Conservation (phyloP, 495 filamentous ascomycete species). For the Penicillium lividum region DNA sequence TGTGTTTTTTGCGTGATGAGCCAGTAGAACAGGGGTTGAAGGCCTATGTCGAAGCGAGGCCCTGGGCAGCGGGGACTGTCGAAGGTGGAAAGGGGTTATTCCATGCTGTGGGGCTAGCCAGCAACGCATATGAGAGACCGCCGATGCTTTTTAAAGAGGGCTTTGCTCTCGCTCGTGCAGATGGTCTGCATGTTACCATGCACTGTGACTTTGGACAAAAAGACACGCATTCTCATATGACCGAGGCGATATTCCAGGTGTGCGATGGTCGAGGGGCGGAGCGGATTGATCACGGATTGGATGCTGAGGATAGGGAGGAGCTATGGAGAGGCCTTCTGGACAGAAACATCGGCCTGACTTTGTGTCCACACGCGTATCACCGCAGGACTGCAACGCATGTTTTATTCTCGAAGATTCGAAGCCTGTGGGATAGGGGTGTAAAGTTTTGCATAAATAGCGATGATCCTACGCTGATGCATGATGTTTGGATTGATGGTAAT, state of each 20-base stretch:
- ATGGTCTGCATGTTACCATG: constrained; percentile 43
- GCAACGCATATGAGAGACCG: constrained; percentile 41
- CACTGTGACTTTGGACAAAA: constrained; percentile 48
- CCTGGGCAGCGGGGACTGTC: constrained; percentile 31
- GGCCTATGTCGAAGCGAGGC: constrained; percentile 27
- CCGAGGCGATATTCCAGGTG: constrained; percentile 35
- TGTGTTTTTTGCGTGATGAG: constrained; percentile 45
- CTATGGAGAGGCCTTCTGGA: constrained; percentile 32
- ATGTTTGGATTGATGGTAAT: constrained; percentile 46
- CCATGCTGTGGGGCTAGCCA: constrained; percentile 44
- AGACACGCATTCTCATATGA: constrained; percentile 39
- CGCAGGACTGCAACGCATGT: constrained; percentile 38
- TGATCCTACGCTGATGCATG: constrained; percentile 47
- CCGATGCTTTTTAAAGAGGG: constrained; percentile 41
- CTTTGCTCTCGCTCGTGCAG: constrained; percentile 32
- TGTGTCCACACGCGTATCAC: constrained; percentile 46
- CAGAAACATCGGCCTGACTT: constrained; percentile 38
- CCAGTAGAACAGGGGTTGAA: constrained; percentile 27
- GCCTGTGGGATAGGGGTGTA: constrained; percentile 37
- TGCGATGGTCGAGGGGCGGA: constrained; percentile 30
- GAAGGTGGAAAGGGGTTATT: constrained; percentile 35
- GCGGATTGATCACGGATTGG: constrained; percentile 47
- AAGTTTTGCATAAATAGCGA: constrained; percentile 41
- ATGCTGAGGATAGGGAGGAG: constrained; percentile 33
- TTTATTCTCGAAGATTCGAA: constrained; percentile 40